These are phyloP conservation scores for Calonectria hawksworthii DNA, from an alignment of 2,329 filamentous ascomycete species.

Conservation along the genomic window DNA sequence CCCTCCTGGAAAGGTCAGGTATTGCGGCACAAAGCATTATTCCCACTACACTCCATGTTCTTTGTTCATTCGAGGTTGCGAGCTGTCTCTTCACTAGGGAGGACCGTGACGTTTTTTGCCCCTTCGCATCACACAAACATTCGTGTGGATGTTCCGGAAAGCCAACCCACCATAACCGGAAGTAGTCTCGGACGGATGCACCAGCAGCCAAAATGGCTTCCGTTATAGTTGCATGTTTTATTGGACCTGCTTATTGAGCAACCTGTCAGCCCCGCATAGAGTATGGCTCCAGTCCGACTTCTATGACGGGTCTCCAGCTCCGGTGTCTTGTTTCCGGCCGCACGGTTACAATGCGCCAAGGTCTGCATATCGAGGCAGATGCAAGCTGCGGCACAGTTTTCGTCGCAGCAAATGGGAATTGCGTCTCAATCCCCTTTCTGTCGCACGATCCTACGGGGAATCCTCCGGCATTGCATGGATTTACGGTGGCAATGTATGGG, in stretches of 20 bases:
- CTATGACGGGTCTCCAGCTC: background rate
- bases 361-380: background rate
- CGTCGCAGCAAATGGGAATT: background rate
- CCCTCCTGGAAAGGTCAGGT: background rate
- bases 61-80: background rate
- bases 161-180: background rate
- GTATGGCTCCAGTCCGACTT: background rate
- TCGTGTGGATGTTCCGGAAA: background rate
- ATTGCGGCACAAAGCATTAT: too few species aligned
- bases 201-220: background rate
- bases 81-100: background rate
- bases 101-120: background rate
- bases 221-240: background rate
- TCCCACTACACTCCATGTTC: background rate
- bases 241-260: background rate
- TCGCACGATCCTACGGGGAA: background rate
- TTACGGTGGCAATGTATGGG: background rate
- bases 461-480: background rate
- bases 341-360: background rate
- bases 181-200: background rate
- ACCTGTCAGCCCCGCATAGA: constrained; percentile 5
- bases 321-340: background rate
- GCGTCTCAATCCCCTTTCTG: background rate
- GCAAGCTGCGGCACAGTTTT: background rate
- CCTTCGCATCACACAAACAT: background rate